Conservation (phyloP, 2,329 filamentous ascomycete species). For the Phyllosticta paracitricarpa region DNA sequence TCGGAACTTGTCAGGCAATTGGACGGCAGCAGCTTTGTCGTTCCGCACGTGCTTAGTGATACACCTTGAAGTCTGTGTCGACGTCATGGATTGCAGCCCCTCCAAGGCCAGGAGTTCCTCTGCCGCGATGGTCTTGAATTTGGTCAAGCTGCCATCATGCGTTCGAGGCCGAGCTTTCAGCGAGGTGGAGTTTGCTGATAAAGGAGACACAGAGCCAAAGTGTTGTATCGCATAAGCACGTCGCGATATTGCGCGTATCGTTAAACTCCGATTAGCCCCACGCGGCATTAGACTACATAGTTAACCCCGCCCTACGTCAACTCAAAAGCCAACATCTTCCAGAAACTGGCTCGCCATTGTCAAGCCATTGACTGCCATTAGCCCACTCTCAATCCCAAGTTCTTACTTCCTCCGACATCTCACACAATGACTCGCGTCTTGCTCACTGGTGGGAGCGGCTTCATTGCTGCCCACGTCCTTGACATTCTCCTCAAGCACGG, state of each 20-base stretch:
- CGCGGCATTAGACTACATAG: background rate
- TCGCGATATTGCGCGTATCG: background rate
- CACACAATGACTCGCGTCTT: conserved; percentile 28
- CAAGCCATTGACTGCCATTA: background rate
- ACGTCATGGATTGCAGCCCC: no score
- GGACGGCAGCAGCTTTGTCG: no score
- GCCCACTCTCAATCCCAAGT: background rate
- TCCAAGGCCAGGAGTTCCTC: no score
- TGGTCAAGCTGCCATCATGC: no score
- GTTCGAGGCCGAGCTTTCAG: no score
- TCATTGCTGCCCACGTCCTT: conserved; percentile 56
- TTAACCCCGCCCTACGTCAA: conserved; percentile 8
- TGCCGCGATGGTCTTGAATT: no score
- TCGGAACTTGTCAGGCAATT: no score
- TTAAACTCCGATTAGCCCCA: background rate
- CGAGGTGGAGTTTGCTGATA: background rate
- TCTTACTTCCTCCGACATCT: background rate
- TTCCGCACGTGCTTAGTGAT: no score
- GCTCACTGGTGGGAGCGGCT: conserved; percentile 48
- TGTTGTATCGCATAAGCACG: background rate
- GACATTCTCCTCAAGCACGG: conserved; percentile 47
- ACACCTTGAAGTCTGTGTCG: no score
- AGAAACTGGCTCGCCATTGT: background rate
- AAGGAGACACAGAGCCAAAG: background rate
- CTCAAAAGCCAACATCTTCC: conserved; percentile 1